Evolutionary conservation across 495 filamentous ascomycete genomes (phyloP).

Genomic region (Talaromyces trachyspermus): DNA sequence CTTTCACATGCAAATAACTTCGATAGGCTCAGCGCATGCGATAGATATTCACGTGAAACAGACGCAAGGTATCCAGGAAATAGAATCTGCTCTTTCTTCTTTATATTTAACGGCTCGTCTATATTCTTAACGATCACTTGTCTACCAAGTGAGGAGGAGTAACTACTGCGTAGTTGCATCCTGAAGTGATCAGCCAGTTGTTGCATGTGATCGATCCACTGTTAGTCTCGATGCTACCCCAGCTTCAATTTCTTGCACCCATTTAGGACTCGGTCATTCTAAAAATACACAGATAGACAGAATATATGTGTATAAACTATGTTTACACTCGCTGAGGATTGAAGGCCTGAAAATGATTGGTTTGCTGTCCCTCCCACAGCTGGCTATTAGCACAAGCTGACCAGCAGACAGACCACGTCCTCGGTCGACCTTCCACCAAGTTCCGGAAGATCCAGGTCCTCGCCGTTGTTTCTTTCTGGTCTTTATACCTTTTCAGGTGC

Average conservation of each 20-base stretch:
- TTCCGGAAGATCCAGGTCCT: slow-evolving; percentile 92
- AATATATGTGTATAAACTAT: background rate
- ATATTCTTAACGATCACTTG: background rate
- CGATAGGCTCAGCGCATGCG: no score
- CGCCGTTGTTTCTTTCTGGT: slow-evolving; percentile 87
- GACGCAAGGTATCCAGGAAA: no score
- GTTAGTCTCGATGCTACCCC: no score
- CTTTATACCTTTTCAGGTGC: slow-evolving; percentile 68
- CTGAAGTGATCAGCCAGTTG: no score
- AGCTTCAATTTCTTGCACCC: no score
- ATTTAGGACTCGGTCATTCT: no score
- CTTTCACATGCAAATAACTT: no score
- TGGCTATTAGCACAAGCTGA: background rate
- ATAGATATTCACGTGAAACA: no score
- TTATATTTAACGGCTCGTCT: background rate
- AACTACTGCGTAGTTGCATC: background rate
- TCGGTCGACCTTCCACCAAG: slow-evolving; percentile 82
- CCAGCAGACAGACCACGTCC: slow-evolving; percentile 63
- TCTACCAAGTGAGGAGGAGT: background rate
- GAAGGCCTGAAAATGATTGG: slow-evolving; percentile 12
- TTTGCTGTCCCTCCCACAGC: background rate
- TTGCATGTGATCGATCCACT: no score
- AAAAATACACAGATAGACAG: no score
- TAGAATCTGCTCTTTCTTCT: no score
- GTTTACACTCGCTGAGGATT: no score